Evolutionary conservation across 495 filamentous ascomycete genomes (phyloP).

Genomic region (Trichoderma reesei): DNA sequence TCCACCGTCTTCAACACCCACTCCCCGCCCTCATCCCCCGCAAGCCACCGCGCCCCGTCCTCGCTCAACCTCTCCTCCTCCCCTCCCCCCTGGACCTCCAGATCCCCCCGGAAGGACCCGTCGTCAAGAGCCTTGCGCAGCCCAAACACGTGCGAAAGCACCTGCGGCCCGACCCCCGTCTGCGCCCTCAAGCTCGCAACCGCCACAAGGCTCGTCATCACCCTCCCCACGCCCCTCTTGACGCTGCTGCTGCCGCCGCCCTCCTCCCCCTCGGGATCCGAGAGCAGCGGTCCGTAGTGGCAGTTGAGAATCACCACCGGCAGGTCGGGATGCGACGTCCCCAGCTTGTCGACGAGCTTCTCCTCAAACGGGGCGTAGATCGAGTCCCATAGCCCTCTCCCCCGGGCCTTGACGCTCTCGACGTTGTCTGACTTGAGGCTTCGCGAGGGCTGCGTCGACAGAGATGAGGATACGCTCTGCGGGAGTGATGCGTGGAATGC

Average conservation of each 20-base stretch:
- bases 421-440: conserved; percentile 40
- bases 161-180: conserved; percentile 70
- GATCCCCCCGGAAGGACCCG: conserved; percentile 44
- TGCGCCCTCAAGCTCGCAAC: conserved; percentile 62
- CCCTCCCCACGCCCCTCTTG: conserved; percentile 35
- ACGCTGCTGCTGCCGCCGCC: no score
- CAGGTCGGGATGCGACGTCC: conserved; percentile 61
- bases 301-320: conserved; percentile 64
- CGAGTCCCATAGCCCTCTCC: conserved; percentile 55
- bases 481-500: conserved; percentile 53
- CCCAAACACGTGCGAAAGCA: conserved; percentile 65
- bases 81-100: conserved; percentile 25
- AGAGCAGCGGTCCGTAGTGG: conserved; percentile 61
- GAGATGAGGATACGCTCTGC: conserved; percentile 26
- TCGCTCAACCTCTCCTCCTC: conserved; percentile 12
- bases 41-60: conserved; percentile 42
- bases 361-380: conserved; percentile 63
- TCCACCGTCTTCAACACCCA: conserved; percentile 67
- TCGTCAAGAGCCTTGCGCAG: conserved; percentile 62
- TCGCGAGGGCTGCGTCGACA: conserved; percentile 43
- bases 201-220: conserved; percentile 58
- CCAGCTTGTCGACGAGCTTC: conserved; percentile 57
- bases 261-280: conserved; percentile 42
- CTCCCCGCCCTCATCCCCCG: conserved; percentile 59
- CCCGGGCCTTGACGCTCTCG: conserved; percentile 40